These are phyloP conservation scores for Tulasnella sp. DNA, from an alignment of 768 basidiomycete species.

Conservation along the genomic window DNA sequence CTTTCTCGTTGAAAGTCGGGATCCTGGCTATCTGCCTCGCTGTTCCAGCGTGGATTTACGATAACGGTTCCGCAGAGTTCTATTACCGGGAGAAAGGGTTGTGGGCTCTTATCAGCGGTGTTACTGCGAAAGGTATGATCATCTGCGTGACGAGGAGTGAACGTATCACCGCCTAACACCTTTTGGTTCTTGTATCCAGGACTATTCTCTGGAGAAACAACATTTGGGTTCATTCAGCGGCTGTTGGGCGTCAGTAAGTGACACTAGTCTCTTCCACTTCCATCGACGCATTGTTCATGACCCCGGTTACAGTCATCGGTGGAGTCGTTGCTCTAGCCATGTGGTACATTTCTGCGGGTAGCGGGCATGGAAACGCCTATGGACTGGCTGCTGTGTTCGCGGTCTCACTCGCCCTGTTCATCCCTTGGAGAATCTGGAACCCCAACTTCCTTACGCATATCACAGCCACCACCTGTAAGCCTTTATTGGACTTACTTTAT, in stretches of 20 bases:
- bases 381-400: conserved; percentile 12
- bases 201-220: conserved; percentile 7
- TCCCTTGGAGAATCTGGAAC: conserved; percentile 22
- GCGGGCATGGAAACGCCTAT: conserved; percentile 23
- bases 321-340: conserved; percentile 16
- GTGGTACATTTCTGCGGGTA: conserved; percentile 26
- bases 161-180: too few relatives aligned
- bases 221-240: conserved; percentile 21
- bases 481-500: too few relatives aligned
- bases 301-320: not conserved
- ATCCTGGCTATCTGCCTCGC: conserved; percentile 21
- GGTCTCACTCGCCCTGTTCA: not conserved
- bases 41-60: conserved; percentile 15
- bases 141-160: too few relatives aligned
- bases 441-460: conserved; percentile 11
- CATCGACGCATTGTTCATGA: not conserved
- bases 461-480: conserved; percentile 21
- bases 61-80: conserved; percentile 18
- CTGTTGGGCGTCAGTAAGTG: conserved; percentile 1
- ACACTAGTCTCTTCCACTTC: not conserved
- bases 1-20: conserved; percentile 18
- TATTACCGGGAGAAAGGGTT: conserved; percentile 22
- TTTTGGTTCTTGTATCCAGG: not conserved
- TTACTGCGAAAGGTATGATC: conserved; percentile 15
- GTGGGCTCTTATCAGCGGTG: conserved; percentile 19